Base-by-base conservation (phyloP, 208 protist genomes). In the Wallacemonas sp. region DNA sequence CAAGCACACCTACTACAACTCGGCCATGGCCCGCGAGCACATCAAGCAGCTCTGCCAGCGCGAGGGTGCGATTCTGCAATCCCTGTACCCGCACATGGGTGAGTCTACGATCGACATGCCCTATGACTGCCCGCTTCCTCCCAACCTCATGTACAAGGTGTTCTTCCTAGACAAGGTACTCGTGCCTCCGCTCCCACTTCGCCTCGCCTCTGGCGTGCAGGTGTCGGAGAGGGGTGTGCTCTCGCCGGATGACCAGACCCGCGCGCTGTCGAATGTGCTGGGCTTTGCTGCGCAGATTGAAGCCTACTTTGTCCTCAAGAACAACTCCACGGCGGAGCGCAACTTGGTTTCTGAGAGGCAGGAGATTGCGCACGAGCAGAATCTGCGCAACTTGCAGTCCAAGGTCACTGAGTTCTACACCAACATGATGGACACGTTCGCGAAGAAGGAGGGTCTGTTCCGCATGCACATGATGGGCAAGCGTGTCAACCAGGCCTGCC, bases 391-490 rank as follows among this genome's bases (percentile, higher is more conserved):
- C 59, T 62, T 96, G 17, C 91, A 96, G 70, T 64, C 75, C 34
- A 86, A 90, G 70, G 82, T 97, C 38, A 93, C 77, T 54, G 79
- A 93, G 72, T 66, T 86, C n/a, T 95, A 93, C 75, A 77, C 70
- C 14, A 66, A 70, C 21, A 88, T 91, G 19, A 62, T 94, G 22
- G 77, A 87, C 26, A 91, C 64, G 65, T 96, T 99, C 49, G 98
- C 99, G 46, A 99, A 99, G 77, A 99, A 99, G 84, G 80, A 98
- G 71, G 99, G 99, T 64, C 82, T 99, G 0, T 99, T 99, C 80
- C 93, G 99, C 76, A 99, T 97, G 89, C 92, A 99, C 88, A 99
- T 99, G 96, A 99, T 99, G 99, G 99, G 99, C 64, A 99, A 99
- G 77, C 93, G 99, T 68, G 99, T 99, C 36, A 99, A 99, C 87